Evolutionary conservation across 2,329 filamentous ascomycete species (phyloP).

Genomic region (Fusarium praegraminearum): DNA sequence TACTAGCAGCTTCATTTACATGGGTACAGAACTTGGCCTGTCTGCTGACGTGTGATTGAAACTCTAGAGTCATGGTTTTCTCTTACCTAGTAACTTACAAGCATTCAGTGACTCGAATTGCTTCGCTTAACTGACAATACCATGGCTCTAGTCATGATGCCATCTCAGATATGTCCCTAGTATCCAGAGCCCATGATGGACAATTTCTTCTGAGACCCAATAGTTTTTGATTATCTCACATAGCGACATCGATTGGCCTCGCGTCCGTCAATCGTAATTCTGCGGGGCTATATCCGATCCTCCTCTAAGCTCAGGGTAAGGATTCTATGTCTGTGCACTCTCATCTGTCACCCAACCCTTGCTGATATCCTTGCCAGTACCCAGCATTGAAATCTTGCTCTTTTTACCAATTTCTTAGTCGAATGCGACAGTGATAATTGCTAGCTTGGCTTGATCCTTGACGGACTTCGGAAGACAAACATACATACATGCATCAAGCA

Average conservation of each 20-base stretch:
- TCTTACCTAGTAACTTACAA: neutral
- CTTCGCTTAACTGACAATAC: conserved; percentile 12
- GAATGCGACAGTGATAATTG: conserved; percentile 29
- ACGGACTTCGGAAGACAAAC: conserved; percentile 18
- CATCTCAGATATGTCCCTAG: conserved; percentile 7
- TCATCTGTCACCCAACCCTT: conserved; percentile 20
- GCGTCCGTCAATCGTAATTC: conserved; percentile 47
- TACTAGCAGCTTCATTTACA: conserved; percentile 13
- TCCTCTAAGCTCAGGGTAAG: conserved; percentile 24
- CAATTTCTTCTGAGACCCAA: conserved; percentile 48
- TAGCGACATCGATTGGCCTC: conserved; percentile 46
- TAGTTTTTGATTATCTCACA: conserved; percentile 33
- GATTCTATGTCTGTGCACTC: conserved; percentile 24
- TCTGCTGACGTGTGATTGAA: conserved; percentile 1
- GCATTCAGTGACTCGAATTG: conserved; percentile 1
- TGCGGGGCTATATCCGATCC: conserved; percentile 43
- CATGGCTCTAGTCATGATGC: conserved; percentile 11
- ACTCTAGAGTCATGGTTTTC: neutral
- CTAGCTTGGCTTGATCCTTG: conserved; percentile 25
- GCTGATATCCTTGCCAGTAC: conserved; percentile 17
- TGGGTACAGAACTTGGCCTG: conserved; percentile 8
- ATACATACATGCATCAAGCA: conserved; percentile 40
- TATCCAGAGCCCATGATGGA: conserved; percentile 23
- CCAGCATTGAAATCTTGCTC: conserved; percentile 22
- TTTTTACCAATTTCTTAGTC: conserved; percentile 7